These are phyloP conservation scores for Lobosporangium transversale DNA, from an alignment of 192 early-diverging fungal genomes.

Conservation along the genomic window DNA sequence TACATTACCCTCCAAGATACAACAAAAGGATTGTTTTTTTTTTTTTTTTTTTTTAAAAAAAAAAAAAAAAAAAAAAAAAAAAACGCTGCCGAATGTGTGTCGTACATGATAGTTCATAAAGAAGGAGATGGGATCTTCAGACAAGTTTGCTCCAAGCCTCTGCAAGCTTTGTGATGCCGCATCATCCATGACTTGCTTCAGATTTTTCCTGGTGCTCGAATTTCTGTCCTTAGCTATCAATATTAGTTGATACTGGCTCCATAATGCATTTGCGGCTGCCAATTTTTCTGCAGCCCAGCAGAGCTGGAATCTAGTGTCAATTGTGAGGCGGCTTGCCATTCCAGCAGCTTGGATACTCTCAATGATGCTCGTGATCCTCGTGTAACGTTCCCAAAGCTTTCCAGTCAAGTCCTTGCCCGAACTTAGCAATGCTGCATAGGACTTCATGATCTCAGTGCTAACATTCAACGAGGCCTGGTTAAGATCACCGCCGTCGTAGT, in stretches of 20 bases:
- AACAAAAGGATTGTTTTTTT: too few species aligned
- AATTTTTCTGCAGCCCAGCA: slow-evolving; percentile 51
- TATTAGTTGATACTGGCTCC: slow-evolving; percentile 42
- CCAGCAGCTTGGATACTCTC: slow-evolving; percentile 29
- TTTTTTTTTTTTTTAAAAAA: neutral
- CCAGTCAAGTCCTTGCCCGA: slow-evolving; percentile 24
- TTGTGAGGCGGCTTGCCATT: slow-evolving; percentile 30
- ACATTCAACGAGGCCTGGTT: slow-evolving; percentile 47
- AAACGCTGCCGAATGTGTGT: too few species aligned
- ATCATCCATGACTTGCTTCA: slow-evolving; percentile 25
- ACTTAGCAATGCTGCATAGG: slow-evolving; percentile 21
- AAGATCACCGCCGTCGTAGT: slow-evolving; percentile 41
- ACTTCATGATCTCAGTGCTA: slow-evolving; percentile 44
- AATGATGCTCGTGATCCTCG: slow-evolving; percentile 32
- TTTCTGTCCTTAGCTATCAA: slow-evolving; percentile 6
- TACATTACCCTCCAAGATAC: too few species aligned
- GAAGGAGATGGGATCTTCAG: slow-evolving; percentile 28
- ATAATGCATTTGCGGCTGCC: slow-evolving; percentile 39
- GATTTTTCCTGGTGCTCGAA: slow-evolving; percentile 5
- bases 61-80: neutral
- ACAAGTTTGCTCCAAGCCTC: slow-evolving; percentile 1
- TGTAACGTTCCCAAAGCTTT: slow-evolving; percentile 25
- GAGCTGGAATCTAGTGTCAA: slow-evolving; percentile 48
- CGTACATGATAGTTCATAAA: slow-evolving; percentile 45
- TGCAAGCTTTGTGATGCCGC: slow-evolving; percentile 19